A percentile compares a stretch with the other conserved stretches of the same genome.
Evolutionary conservation across 352 stramenopile genomes (phyloP).

Genomic region (Globisporangium rhizosaccharum): DNA sequence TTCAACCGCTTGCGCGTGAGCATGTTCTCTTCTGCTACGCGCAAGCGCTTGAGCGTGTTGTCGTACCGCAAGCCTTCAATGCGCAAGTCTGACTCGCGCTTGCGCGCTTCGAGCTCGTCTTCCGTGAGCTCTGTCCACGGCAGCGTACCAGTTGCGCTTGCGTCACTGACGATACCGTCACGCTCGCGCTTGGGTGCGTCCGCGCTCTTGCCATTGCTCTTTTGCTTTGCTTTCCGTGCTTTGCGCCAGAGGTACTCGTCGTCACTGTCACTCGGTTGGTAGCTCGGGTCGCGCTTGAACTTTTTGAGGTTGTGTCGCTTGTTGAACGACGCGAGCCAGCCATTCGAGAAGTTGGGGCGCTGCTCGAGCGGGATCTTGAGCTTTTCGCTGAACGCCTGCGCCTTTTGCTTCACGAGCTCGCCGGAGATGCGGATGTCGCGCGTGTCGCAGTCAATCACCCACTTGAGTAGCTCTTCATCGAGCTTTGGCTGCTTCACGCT

Average conservation of each 20-base stretch:
- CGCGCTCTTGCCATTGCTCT: background rate
- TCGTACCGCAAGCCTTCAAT: slow-evolving; percentile 17
- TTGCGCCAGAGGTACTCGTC: slow-evolving; percentile 16
- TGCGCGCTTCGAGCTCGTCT: slow-evolving; percentile 13
- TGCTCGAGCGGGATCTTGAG: slow-evolving; percentile 10
- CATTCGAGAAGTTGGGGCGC: slow-evolving; percentile 60
- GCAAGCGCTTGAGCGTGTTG: slow-evolving; percentile 18
- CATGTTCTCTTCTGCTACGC: slow-evolving; percentile 17
- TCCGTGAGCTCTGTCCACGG: slow-evolving; percentile 14
- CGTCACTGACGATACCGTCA: background rate
- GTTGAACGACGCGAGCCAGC: slow-evolving; percentile 83
- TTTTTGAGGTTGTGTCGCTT: slow-evolving; percentile 29
- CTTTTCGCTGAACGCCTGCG: slow-evolving; percentile 13
- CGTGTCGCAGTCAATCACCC: slow-evolving; percentile 16
- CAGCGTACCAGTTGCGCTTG: background rate
- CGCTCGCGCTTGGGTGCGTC: background rate
- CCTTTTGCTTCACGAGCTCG: slow-evolving; percentile 18
- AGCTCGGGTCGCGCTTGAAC: slow-evolving; percentile 17
- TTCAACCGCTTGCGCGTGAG: slow-evolving; percentile 42
- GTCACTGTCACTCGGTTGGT: slow-evolving; percentile 13
- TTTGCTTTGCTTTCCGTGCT: slow-evolving; percentile 4
- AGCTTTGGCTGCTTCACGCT: slow-evolving; percentile 17
- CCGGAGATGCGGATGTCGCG: slow-evolving; percentile 17
- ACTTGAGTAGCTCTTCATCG: slow-evolving; percentile 16
- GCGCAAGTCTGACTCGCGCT: slow-evolving; percentile 17